Evolutionary conservation across 352 stramenopile genomes (phyloP).

Genomic region (Globisporangium carolinianum): DNA sequence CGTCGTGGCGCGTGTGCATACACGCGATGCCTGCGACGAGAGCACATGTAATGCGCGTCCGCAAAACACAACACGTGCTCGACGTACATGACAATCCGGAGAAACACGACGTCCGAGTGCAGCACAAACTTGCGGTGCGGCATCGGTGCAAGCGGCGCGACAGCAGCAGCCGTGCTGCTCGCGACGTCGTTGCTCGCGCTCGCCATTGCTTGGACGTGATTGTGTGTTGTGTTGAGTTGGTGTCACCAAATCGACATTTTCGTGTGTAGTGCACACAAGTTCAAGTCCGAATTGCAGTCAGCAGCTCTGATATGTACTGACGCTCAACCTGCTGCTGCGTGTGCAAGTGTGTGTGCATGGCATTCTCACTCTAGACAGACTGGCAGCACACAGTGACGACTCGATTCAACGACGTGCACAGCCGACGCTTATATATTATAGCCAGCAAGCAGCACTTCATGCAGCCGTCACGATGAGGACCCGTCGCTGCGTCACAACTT

Average conservation of each 20-base stretch:
- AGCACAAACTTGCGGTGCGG: constrained; percentile 78
- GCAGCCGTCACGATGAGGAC: not conserved
- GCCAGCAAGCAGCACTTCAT: not conserved
- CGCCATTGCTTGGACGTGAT: constrained; percentile 1
- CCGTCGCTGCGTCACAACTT: constrained; percentile 7
- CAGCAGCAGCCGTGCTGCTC: no score
- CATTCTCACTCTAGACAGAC: no score
- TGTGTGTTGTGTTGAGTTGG: not conserved
- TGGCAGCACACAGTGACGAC: no score
- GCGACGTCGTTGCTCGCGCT: not conserved
- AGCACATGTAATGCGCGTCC: not conserved
- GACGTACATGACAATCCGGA: constrained; percentile 67
- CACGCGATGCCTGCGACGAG: no score
- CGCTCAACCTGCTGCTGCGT: no score
- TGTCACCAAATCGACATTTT: not conserved
- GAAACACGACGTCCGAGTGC: constrained; percentile 32
- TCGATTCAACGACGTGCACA: not conserved
- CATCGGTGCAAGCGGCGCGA: not conserved
- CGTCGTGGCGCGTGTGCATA: not conserved
- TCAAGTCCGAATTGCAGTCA: no score
- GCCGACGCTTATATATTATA: not conserved
- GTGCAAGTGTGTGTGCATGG: no score
- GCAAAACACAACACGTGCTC: not conserved
- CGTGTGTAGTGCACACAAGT: not conserved
- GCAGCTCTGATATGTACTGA: no score